Conservation (phyloP, 2,329 filamentous ascomycete genomes). For the Zasmidium citrigriseum region DNA sequence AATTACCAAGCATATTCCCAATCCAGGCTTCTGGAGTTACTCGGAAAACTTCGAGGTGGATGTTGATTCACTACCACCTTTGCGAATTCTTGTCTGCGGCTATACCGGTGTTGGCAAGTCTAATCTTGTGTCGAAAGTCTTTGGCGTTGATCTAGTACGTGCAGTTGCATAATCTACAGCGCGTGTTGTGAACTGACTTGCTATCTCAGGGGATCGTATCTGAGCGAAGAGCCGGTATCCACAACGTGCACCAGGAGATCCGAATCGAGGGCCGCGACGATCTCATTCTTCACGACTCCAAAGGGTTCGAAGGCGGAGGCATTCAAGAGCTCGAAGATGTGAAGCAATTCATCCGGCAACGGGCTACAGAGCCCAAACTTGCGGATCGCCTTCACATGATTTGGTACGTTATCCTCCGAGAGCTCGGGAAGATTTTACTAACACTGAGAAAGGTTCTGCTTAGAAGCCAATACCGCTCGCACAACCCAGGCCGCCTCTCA, state of each 20-base stretch:
- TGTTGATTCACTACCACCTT: not conserved
- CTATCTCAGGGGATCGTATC: not conserved
- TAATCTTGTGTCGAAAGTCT: not conserved
- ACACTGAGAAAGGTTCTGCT: not conserved
- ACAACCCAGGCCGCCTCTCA: no score
- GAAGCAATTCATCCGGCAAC: not conserved
- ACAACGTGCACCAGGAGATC: not conserved
- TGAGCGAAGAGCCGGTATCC: not conserved
- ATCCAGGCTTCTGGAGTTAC: not conserved
- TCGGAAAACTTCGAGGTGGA: not conserved
- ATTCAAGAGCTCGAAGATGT: not conserved
- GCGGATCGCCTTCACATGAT: not conserved
- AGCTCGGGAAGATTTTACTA: not conserved
- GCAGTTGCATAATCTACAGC: no score
- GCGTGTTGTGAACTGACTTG: no score
- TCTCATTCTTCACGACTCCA: not conserved
- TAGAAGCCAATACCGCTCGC: not conserved
- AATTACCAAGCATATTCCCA: not conserved
- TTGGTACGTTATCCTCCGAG: not conserved
- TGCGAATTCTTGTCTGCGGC: not conserved
- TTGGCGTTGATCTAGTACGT: not conserved
- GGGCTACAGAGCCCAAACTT: not conserved
- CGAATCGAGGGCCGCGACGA: not conserved
- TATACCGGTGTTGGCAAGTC: not conserved
- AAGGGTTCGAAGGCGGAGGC: not conserved